Conservation (phyloP, 169 alveolate genomes). For the Plasmodium falciparum region DNA sequence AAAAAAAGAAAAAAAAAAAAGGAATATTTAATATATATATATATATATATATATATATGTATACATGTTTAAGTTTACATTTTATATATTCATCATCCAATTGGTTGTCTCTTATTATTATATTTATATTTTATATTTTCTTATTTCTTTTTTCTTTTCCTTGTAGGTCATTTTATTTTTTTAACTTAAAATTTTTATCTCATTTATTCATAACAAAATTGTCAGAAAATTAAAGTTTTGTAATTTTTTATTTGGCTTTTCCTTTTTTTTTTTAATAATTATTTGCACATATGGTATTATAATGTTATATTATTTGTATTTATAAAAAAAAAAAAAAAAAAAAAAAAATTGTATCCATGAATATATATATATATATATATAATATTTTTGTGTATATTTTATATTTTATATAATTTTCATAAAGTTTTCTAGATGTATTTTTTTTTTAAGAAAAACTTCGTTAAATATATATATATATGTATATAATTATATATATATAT, state of each 20-base stretch:
- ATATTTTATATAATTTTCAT: neutral
- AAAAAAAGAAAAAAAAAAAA: too few relatives aligned
- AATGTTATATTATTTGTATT: neutral
- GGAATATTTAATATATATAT: neutral
- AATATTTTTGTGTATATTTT: neutral
- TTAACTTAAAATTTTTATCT: constrained; percentile 26
- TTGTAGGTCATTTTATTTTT: constrained; percentile 30
- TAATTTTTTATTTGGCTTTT: neutral
- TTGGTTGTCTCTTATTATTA: too few relatives aligned
- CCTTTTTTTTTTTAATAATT: neutral
- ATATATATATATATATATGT: constrained; percentile 4
- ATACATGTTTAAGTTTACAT: neutral
- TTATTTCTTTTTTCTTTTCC: neutral
- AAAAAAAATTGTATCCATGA: too few relatives aligned
- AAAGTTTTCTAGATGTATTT: too few relatives aligned
- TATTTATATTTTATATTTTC: neutral
- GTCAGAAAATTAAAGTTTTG: neutral
- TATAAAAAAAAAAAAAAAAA: neutral
- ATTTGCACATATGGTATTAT: neutral
- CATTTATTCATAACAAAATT: constrained; percentile 17
- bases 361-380: neutral
- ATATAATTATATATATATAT: neutral
- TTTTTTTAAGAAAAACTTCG: too few relatives aligned
- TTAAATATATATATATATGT: too few relatives aligned
- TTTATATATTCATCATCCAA: constrained; percentile 1